phyloP scores from a whole-genome alignment of 2,329 filamentous ascomycete genomes.

The Cladosporium sphaerospermum region DNA sequence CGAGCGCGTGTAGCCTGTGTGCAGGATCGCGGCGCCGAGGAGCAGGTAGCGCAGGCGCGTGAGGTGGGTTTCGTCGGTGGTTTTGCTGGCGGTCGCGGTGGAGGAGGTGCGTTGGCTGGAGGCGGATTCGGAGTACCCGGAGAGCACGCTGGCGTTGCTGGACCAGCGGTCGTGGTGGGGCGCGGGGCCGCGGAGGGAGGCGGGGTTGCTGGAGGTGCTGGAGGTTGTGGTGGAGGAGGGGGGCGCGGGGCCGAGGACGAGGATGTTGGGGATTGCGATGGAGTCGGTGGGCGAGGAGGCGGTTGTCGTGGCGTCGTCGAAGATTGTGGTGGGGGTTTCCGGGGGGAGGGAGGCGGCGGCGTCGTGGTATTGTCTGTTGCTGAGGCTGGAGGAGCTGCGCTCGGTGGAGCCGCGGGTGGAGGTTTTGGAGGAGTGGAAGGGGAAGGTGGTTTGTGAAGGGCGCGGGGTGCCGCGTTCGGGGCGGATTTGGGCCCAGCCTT shows the following conservation, averaged over 20 bases:
- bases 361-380: slow-evolving; percentile 41
- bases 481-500: slow-evolving; percentile 83
- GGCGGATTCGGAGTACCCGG: slow-evolving; percentile 66
- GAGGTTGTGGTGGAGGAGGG: slow-evolving; percentile 8
- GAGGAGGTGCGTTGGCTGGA: slow-evolving; percentile 59
- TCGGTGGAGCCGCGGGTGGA: slow-evolving; percentile 20
- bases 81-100: slow-evolving; percentile 55
- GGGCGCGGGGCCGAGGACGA: slow-evolving; percentile 69
- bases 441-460: slow-evolving; percentile 71
- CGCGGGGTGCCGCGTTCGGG: slow-evolving; percentile 81
- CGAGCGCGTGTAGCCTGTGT: slow-evolving; percentile 69
- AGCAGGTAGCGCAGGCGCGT: slow-evolving; percentile 71
- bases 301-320: slow-evolving; percentile 70
- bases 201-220: slow-evolving; percentile 18
- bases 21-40: slow-evolving; percentile 77
- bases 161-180: slow-evolving; percentile 69
- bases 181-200: slow-evolving; percentile 34
- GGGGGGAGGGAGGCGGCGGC: slow-evolving; percentile 48
- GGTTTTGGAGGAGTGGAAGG: slow-evolving; percentile 25
- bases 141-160: slow-evolving; percentile 67
- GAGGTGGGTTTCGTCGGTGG: slow-evolving; percentile 67
- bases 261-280: slow-evolving; percentile 70
- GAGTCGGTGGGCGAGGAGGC: slow-evolving; percentile 74
- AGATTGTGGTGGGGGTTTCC: slow-evolving; percentile 91
- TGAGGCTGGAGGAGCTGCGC: slow-evolving; percentile 42